A percentile compares a stretch with the other conserved stretches of the same genome.
phyloP scores from a whole-genome alignment of 805 yeast species.

The Saccharomyces eubayanus region DNA sequence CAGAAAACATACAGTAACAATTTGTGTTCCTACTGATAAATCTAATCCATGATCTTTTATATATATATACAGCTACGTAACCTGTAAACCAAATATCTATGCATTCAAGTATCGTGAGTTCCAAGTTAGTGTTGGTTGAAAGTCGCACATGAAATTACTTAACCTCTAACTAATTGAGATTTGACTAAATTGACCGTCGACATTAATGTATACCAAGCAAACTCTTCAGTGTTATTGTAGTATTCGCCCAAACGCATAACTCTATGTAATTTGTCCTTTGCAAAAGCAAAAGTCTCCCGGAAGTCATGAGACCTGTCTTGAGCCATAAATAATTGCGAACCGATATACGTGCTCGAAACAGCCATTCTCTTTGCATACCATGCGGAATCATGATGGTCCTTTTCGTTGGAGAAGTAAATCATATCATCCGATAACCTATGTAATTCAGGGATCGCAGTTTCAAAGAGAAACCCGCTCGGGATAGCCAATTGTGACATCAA shows the following conservation, averaged over 20 bases:
- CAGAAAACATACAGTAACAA: background rate
- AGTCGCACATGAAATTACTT: background rate
- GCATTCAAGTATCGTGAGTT: background rate
- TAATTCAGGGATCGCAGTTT: conserved; percentile 54
- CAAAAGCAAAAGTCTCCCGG: conserved; percentile 53
- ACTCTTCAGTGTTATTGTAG: conserved; percentile 63
- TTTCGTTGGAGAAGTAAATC: conserved; percentile 71
- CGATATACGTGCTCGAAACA: conserved; percentile 60
- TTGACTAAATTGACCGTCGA: conserved; percentile 56
- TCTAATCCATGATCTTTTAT: background rate
- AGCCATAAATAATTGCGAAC: conserved; percentile 72
- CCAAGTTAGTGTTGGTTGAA: background rate
- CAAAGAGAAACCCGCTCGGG: conserved; percentile 49
- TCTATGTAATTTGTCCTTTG: conserved; percentile 47
- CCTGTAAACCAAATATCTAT: background rate
- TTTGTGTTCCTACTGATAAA: background rate
- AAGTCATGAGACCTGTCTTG: conserved; percentile 56
- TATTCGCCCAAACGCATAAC: conserved; percentile 49
- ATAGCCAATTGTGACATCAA: conserved; percentile 49
- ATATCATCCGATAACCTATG: conserved; percentile 77
- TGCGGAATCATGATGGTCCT: conserved; percentile 60
- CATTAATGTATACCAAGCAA: conserved; percentile 61
- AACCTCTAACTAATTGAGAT: conserved; percentile 52
- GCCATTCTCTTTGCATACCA: conserved; percentile 89
- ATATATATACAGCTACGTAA: conserved; percentile 4